A percentile compares a stretch with the other conserved stretches of the same genome.
These are phyloP conservation scores for Cystobasidium onofrii DNA, from an alignment of 768 basidiomycete species.

Conservation along the genomic window DNA sequence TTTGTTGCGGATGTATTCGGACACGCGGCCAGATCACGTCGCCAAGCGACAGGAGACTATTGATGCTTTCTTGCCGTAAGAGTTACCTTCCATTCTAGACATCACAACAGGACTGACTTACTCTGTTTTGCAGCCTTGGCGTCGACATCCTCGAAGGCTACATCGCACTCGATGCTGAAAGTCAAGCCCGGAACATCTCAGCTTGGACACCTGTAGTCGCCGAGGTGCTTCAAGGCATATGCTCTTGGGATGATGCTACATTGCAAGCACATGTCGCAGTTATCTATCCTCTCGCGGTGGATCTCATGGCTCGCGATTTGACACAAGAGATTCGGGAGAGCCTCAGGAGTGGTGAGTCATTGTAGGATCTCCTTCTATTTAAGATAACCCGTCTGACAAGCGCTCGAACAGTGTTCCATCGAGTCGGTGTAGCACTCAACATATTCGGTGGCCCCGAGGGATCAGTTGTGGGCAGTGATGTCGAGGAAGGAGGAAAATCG, in stretches of 20 bases:
- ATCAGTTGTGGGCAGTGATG: not conserved
- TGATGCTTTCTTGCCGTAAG: constrained; percentile 61
- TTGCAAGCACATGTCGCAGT: constrained; percentile 79
- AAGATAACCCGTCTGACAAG: not conserved
- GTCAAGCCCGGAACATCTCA: constrained; percentile 84
- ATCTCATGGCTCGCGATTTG: constrained; percentile 72
- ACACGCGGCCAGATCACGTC: constrained; percentile 69
- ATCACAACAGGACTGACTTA: no score
- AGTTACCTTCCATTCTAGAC: constrained; percentile 45
- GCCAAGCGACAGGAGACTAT: constrained; percentile 57
- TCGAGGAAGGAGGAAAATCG: not conserved
- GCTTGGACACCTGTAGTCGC: constrained; percentile 99
- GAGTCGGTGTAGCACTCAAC: constrained; percentile 9
- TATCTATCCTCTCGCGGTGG: constrained; percentile 81
- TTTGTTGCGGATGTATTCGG: constrained; percentile 85
- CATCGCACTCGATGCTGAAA: constrained; percentile 76
- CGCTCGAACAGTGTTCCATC: constrained; percentile 42
- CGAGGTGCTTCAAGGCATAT: constrained; percentile 83
- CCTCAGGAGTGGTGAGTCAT: constrained; percentile 49
- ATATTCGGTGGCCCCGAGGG: constrained; percentile 14
- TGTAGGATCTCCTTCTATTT: no score
- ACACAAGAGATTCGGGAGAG: constrained; percentile 72
- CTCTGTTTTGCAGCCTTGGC: constrained; percentile 78
- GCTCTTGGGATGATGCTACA: constrained; percentile 77
- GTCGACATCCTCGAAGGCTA: constrained; percentile 84